Conservation (phyloP, 192 early-diverging fungal species). For the Coemansia sp. region DNA sequence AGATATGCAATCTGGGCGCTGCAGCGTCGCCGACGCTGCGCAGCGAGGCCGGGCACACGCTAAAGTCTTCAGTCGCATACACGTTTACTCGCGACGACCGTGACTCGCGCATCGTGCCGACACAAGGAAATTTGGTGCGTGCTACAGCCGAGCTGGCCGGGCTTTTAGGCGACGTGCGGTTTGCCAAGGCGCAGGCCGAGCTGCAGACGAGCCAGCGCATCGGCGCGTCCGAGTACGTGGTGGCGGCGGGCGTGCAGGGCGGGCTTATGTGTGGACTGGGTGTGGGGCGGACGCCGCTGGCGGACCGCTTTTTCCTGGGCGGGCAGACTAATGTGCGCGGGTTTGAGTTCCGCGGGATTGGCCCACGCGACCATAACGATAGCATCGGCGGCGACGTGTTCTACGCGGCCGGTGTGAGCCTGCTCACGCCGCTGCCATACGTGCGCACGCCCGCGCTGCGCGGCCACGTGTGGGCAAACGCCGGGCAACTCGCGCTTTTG, state of each 20-base stretch:
- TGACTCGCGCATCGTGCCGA: slow-evolving; percentile 77
- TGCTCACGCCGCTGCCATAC: slow-evolving; percentile 77
- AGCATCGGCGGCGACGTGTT: slow-evolving; percentile 87
- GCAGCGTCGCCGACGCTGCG: slow-evolving; percentile 59
- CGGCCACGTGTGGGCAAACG: slow-evolving; percentile 87
- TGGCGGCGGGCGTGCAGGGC: slow-evolving; percentile 51
- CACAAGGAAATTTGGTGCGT: slow-evolving; percentile 58
- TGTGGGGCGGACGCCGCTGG: slow-evolving; percentile 58
- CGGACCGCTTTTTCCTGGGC: slow-evolving; percentile 88
- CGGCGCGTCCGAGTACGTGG: slow-evolving; percentile 51
- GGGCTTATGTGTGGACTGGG: slow-evolving; percentile 68
- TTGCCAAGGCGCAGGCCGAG: slow-evolving; percentile 69
- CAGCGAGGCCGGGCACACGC: slow-evolving; percentile 75
- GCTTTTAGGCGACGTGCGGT: slow-evolving; percentile 70
- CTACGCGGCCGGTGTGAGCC: slow-evolving; percentile 72
- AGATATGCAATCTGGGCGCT: slow-evolving; percentile 56
- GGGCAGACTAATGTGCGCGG: slow-evolving; percentile 85
- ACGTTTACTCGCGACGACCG: slow-evolving; percentile 67
- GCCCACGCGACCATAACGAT: slow-evolving; percentile 79
- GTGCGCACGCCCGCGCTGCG: slow-evolving; percentile 64
- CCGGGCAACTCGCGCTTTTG: slow-evolving; percentile 67
- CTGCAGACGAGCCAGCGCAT: slow-evolving; percentile 61
- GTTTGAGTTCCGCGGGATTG: slow-evolving; percentile 84
- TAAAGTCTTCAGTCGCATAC: slow-evolving; percentile 78
- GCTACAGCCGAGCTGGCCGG: slow-evolving; percentile 70